These are phyloP conservation scores for Colletotrichum sp. DNA, from an alignment of 2,329 filamentous ascomycete species.

Conservation along the genomic window DNA sequence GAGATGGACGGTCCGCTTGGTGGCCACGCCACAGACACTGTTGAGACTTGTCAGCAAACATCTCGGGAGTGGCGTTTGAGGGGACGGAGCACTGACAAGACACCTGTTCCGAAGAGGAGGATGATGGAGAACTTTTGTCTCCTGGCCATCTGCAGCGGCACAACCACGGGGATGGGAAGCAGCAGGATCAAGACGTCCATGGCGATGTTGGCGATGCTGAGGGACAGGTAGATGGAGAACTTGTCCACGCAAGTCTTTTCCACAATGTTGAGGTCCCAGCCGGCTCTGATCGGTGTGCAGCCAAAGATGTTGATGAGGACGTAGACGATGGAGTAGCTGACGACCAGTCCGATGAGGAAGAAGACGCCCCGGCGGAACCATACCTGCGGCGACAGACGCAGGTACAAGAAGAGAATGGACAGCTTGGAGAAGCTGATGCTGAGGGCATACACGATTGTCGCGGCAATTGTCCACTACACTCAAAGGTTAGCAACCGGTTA, in stretches of 20 bases:
- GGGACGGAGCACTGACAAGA: neutral
- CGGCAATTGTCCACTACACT: neutral
- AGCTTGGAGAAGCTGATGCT: constrained; percentile 14
- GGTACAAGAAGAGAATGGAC: constrained; percentile 11
- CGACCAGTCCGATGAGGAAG: constrained; percentile 34
- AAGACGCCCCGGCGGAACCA: constrained; percentile 21
- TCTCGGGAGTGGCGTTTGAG: neutral
- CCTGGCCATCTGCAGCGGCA: neutral
- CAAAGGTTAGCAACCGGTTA: neutral
- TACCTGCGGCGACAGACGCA: neutral
- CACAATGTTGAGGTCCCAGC: neutral
- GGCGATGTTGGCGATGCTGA: constrained; percentile 10
- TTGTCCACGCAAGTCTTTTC: neutral
- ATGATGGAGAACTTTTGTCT: constrained; percentile 12
- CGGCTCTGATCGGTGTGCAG: neutral
- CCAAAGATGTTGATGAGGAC: neutral
- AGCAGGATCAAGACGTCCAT: constrained; percentile 10
- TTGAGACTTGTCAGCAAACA: neutral
- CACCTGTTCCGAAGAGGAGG: neutral
- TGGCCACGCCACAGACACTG: constrained; percentile 32
- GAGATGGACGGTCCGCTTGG: constrained; percentile 31
- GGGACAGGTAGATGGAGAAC: neutral
- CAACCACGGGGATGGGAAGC: neutral
- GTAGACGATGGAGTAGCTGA: constrained; percentile 31
- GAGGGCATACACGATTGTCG: neutral